A percentile compares a stretch with the other conserved stretches of the same genome.
Evolutionary conservation across 2,329 filamentous ascomycete genomes (phyloP).

Genomic region (Clarireedia sp.): DNA sequence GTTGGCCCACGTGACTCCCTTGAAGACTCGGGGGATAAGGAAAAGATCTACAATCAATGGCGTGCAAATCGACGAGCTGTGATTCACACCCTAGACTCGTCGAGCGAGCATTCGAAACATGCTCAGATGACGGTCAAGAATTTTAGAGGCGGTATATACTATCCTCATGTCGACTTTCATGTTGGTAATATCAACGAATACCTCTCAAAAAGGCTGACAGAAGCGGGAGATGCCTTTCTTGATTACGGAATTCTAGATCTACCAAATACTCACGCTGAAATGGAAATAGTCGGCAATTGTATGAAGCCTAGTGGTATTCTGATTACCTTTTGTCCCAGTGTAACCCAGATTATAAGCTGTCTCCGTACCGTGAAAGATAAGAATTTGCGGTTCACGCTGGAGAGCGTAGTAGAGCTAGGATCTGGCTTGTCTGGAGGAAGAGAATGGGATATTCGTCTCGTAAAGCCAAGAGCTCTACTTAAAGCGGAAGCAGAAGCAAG

Average conservation of each 20-base stretch:
- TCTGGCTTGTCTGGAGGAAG: conserved; percentile 44
- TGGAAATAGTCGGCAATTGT: conserved; percentile 44
- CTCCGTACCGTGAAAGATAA: conserved; percentile 45
- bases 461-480: conserved; percentile 26
- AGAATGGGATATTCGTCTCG: conserved; percentile 55
- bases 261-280: conserved; percentile 48
- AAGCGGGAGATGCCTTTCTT: conserved; percentile 50
- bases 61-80: conserved; percentile 49
- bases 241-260: conserved; percentile 68
- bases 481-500: conserved; percentile 14
- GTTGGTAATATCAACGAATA: conserved; percentile 58
- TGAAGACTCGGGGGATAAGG: too few species aligned
- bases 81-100: conserved; percentile 68
- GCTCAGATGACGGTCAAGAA: conserved; percentile 57
- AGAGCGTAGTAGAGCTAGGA: conserved; percentile 52
- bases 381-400: conserved; percentile 45
- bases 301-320: conserved; percentile 58
- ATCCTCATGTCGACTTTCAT: conserved; percentile 65
- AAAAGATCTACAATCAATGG: conserved; percentile 18
- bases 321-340: conserved; percentile 66
- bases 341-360: conserved; percentile 68
- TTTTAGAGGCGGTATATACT: conserved; percentile 65
- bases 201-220: conserved; percentile 45
- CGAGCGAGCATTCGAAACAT: conserved; percentile 51
- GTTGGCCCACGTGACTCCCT: not conserved